Evolutionary conservation across 257 asterid genomes (phyloP), one percentile per base, ranked within the genome.

Genomic region (Pogostemon cablin): DNA sequence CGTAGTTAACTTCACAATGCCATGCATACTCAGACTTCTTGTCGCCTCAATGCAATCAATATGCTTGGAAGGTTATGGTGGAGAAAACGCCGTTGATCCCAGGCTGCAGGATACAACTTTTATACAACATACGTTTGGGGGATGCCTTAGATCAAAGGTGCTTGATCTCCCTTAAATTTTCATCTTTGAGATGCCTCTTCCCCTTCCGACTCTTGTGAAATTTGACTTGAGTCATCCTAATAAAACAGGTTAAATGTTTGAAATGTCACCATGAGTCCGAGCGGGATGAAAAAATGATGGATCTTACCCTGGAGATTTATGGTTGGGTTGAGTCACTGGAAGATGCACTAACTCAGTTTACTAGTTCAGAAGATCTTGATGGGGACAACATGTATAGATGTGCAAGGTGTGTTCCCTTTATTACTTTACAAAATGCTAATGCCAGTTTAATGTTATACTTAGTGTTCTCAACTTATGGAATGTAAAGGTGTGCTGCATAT

Each of bases 21-120:
- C 57, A 53, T 75, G 71, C 56, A 46, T 72, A 7, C 49, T 62
- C 81, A 92, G 98, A 85, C 84, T 89, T 81, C 87, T 92, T 59
- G 89, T 92, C 68, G 91, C 96, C n/a, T 89, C 96, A 7, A 83
- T 92, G 98, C 98, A 92, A 85, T 79, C 96, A 10, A 87, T 92
- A 77, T 85, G 90, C 75, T 83, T 92, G 81, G 96, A 87, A 75
- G 81, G 88, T 54, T 81, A 79, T 39, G 98, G 96, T n/a, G 95
- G 96, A 78, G 97, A 89, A 78, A 89, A 81, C 6, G 71, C 46
- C 8, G 86, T 87, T 46, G 90, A 83, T 77, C 88, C 86, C n/a
- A 83, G 78, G 72, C 81, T 86, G 86, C 97, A 91, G 72, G 90
- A 89, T 79, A 89, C 98, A 9, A 89, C 96, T 56, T 89, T 91